Percentiles rank a stretch among this genome's conserved stretches.
Conservation (phyloP, 2,329 filamentous ascomycete species). For the Juglanconis sp. region DNA sequence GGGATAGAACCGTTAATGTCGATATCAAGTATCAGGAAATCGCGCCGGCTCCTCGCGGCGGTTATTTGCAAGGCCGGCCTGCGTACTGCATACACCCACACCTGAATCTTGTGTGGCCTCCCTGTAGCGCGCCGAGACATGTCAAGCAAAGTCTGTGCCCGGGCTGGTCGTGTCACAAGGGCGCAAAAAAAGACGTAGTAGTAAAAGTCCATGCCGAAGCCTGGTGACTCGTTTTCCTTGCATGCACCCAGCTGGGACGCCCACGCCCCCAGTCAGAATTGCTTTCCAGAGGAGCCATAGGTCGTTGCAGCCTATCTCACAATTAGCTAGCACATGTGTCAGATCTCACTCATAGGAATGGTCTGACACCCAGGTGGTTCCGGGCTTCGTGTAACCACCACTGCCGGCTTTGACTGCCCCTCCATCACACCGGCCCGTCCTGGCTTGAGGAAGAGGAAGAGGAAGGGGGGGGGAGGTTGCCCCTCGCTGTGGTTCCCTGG, state of each 20-base stretch:
- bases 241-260: neutral
- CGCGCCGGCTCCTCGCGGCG: neutral
- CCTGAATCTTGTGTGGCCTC: neutral
- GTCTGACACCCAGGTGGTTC: neutral
- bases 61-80: neutral
- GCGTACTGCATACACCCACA: neutral
- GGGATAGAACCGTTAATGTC: neutral
- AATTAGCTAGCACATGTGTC: constrained; percentile 1
- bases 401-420: constrained; percentile 7
- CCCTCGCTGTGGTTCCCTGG: neutral
- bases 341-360: constrained; percentile 5
- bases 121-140: constrained; percentile 12
- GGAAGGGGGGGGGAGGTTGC: neutral
- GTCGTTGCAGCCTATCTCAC: neutral
- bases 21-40: neutral
- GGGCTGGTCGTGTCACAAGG: constrained; percentile 7
- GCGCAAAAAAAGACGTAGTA: neutral
- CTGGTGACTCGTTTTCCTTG: constrained; percentile 2
- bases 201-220: constrained; percentile 1
- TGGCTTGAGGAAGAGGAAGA: too few species aligned
- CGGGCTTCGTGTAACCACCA: constrained; percentile 12
- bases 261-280: neutral
- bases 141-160: constrained; percentile 5
- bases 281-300: neutral
- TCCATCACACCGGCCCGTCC: neutral